phyloP scores from a whole-genome alignment of 108 stramenopile genomes.

The Craspedostauros australis region DNA sequence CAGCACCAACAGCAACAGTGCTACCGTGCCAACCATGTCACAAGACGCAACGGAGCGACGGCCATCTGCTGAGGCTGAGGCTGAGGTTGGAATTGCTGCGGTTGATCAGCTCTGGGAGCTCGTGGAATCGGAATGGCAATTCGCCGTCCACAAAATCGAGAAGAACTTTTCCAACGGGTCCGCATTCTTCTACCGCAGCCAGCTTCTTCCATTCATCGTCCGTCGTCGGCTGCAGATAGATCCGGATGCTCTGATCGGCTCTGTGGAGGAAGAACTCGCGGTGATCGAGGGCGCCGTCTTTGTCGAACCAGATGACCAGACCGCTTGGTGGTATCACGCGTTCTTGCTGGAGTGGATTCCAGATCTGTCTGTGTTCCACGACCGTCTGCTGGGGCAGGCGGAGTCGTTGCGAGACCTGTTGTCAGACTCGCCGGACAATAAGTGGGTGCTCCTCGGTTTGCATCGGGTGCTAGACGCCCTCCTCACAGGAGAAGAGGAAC shows the following conservation, averaged over 20 bases:
- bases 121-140: conserved; percentile 76
- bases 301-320: conserved; percentile 98
- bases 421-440: conserved; percentile 29
- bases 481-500: conserved; percentile 1
- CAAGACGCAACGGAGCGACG: too few relatives aligned
- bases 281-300: conserved; percentile 81
- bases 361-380: not conserved
- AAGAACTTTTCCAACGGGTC: conserved; percentile 97
- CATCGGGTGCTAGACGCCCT: conserved; percentile 16
- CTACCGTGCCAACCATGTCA: too few relatives aligned
- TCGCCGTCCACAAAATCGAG: conserved; percentile 78
- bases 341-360: conserved; percentile 43
- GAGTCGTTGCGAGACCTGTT: conserved; percentile 36
- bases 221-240: not conserved
- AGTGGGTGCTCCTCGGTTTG: conserved; percentile 45
- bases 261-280: conserved; percentile 50
- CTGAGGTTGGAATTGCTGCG: too few relatives aligned
- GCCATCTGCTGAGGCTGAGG: too few relatives aligned
- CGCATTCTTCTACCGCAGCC: conserved; percentile 93
- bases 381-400: conserved; percentile 20
- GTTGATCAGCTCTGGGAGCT: too few relatives aligned
- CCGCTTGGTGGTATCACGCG: conserved; percentile 94
- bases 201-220: conserved; percentile 54
- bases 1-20: too few relatives aligned
- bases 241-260: conserved; percentile 12